These are phyloP conservation scores for Russula brevipes DNA, from an alignment of 768 basidiomycete genomes.

Conservation along the genomic window DNA sequence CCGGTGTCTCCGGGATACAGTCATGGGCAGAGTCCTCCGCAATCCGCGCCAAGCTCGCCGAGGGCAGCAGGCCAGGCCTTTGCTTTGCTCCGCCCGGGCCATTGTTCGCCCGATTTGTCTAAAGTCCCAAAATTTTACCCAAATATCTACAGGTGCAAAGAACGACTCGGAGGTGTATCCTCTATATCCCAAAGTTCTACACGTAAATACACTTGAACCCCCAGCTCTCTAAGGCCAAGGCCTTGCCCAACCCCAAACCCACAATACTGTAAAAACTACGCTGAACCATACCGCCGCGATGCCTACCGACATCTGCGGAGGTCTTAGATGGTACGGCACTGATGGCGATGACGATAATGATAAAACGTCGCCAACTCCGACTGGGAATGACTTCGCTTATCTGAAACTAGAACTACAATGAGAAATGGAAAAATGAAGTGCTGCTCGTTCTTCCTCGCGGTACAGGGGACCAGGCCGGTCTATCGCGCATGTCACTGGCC, in stretches of 20 bases:
- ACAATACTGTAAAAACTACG: not conserved
- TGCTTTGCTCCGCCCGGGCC: constrained; percentile 8
- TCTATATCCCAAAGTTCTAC: not conserved
- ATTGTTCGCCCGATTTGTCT: constrained; percentile 13
- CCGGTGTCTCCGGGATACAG: too few species aligned
- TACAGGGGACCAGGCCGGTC: not conserved
- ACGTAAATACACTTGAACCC: not conserved
- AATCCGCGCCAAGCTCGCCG: too few species aligned
- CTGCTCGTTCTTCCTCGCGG: not conserved
- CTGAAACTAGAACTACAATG: constrained; percentile 10
- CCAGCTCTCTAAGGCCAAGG: not conserved
- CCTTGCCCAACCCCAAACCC: not conserved
- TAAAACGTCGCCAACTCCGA: not conserved
- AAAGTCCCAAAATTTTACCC: not conserved
- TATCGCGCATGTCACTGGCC: constrained; percentile 28
- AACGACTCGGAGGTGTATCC: not conserved
- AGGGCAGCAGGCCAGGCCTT: not conserved
- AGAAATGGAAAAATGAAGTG: not conserved
- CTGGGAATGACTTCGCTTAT: not conserved
- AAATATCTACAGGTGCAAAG: not conserved
- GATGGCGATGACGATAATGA: not conserved
- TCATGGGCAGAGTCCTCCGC: too few species aligned
- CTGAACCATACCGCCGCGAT: not conserved
- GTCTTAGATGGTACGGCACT: not conserved
- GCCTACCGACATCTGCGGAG: not conserved